Conservation (phyloP, 2,329 filamentous ascomycete genomes). For the Alternaria viburni region DNA sequence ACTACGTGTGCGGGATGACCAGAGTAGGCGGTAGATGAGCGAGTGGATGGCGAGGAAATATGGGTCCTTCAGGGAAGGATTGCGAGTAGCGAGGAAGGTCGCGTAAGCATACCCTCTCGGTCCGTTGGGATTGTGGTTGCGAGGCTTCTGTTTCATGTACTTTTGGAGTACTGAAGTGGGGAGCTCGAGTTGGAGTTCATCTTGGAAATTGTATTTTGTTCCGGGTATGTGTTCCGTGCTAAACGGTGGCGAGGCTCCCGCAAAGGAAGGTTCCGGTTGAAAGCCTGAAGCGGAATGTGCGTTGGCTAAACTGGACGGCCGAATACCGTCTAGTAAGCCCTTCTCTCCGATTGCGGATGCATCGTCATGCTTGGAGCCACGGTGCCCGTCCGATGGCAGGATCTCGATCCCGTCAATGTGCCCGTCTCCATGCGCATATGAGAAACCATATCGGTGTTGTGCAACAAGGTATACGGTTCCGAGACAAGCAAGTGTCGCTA, state of each 20-base stretch:
- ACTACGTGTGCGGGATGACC: conserved; percentile 36
- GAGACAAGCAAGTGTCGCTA: conserved; percentile 11
- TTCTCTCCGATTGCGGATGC: not conserved
- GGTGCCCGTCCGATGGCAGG: conserved; percentile 1
- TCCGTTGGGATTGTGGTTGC: conserved; percentile 28
- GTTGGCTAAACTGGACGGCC: not conserved
- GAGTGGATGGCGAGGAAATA: conserved; percentile 46
- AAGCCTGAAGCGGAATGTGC: not conserved
- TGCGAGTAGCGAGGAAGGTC: conserved; percentile 41
- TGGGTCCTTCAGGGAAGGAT: conserved; percentile 41
- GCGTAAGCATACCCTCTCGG: conserved; percentile 36
- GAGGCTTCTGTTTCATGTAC: conserved; percentile 26
- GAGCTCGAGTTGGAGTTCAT: conserved; percentile 34
- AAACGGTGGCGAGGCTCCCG: not conserved
- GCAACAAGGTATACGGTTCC: conserved; percentile 4
- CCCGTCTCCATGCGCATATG: not conserved
- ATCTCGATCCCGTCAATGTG: conserved; percentile 5
- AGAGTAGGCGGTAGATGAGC: conserved; percentile 41
- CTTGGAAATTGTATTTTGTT: conserved; percentile 32
- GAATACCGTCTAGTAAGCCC: not conserved
- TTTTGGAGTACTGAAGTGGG: conserved; percentile 22
- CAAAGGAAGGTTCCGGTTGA: not conserved
- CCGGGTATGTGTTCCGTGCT: not conserved
- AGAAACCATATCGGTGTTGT: not conserved
- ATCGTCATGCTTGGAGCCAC: not conserved